Evolutionary conservation across 352 stramenopile species (phyloP).

Genomic region (Pythium chondricola): DNA sequence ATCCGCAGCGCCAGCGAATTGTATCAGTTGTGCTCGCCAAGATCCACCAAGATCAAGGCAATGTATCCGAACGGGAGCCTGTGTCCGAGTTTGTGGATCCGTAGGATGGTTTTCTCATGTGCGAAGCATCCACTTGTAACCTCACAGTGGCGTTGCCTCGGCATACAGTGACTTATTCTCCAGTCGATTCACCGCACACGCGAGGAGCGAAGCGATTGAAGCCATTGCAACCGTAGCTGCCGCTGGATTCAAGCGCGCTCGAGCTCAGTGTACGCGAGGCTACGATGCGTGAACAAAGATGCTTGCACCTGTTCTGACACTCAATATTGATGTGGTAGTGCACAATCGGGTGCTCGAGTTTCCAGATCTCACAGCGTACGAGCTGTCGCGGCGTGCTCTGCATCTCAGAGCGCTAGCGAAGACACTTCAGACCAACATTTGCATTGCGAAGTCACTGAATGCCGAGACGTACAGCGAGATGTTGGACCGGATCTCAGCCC

Average conservation of each 20-base stretch:
- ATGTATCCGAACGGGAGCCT: too few relatives aligned
- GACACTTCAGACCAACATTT: conserved; percentile 12
- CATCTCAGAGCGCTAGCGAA: conserved; percentile 6
- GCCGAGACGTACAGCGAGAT: too few relatives aligned
- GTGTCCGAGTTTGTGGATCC: too few relatives aligned
- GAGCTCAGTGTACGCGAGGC: neutral
- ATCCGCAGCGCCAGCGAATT: conserved; percentile 4
- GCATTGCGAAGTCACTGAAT: neutral
- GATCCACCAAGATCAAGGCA: too few relatives aligned
- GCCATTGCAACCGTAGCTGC: neutral
- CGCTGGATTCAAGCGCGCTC: neutral
- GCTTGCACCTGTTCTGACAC: neutral
- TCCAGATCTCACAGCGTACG: conserved; percentile 1
- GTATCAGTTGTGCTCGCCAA: conserved; percentile 2
- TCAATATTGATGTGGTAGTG: neutral
- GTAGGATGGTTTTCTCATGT: too few relatives aligned
- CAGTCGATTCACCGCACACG: neutral
- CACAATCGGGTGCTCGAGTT: conserved; percentile 1
- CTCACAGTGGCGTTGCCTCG: neutral
- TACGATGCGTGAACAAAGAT: neutral
- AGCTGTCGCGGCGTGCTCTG: neutral
- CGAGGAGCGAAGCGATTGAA: neutral
- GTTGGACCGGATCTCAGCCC: too few relatives aligned
- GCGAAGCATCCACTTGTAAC: neutral
- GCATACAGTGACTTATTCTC: neutral